These are phyloP conservation scores for Phytophthora citricola DNA, from an alignment of 352 stramenopile genomes.

Conservation along the genomic window DNA sequence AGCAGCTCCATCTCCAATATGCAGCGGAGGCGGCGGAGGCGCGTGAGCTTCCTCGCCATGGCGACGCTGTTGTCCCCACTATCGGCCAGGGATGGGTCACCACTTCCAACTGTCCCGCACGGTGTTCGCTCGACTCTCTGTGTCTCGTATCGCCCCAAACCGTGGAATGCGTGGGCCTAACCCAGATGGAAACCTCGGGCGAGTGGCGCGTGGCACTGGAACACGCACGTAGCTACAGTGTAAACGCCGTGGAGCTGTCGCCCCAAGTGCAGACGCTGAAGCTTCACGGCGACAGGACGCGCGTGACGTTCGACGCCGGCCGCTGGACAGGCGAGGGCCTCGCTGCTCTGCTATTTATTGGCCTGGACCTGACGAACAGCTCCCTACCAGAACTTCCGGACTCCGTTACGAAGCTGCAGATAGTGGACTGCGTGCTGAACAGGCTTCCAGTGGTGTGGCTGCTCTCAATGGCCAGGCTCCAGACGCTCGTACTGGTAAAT, in stretches of 20 bases:
- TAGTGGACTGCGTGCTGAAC: slow-evolving; percentile 35
- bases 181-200: neutral
- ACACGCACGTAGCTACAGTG: slow-evolving; percentile 5
- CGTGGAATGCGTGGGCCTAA: slow-evolving; percentile 17
- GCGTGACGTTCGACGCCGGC: slow-evolving; percentile 26
- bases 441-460: slow-evolving; percentile 23
- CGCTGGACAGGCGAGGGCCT: slow-evolving; percentile 26
- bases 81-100: slow-evolving; percentile 5
- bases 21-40: slow-evolving; percentile 27
- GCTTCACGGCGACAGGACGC: slow-evolving; percentile 26
- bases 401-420: slow-evolving; percentile 28
- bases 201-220: slow-evolving; percentile 30
- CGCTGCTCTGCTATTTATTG: slow-evolving; percentile 40
- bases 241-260: slow-evolving; percentile 11
- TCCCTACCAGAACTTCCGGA: slow-evolving; percentile 30
- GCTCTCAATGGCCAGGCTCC: slow-evolving; percentile 21
- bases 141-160: slow-evolving; percentile 14
- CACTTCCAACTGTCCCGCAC: slow-evolving; percentile 3
- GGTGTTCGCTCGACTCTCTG: slow-evolving; percentile 9
- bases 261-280: slow-evolving; percentile 17
- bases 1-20: slow-evolving; percentile 19
- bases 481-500: slow-evolving; percentile 29
- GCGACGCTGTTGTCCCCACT: slow-evolving; percentile 16
- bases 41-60: slow-evolving; percentile 6
- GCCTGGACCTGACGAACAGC: slow-evolving; percentile 35